phyloP scores from a whole-genome alignment of 805 yeast genomes.

The Spathaspora boniae region DNA sequence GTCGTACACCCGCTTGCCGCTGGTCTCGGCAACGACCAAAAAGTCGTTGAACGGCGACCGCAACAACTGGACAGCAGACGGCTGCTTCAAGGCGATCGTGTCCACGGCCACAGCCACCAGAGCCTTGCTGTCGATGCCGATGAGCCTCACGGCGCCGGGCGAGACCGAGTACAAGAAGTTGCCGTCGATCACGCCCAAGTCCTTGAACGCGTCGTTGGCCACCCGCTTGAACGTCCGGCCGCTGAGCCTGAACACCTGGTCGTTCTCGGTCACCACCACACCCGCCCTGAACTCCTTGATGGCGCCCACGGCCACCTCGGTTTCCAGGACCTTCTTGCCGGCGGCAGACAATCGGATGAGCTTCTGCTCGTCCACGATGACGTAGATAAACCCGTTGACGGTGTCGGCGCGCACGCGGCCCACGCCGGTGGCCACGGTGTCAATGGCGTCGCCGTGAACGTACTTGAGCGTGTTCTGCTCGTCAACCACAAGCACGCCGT shows the following conservation, averaged over 20 bases:
- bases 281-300: constrained; percentile 11
- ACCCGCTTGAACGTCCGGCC: constrained; percentile 5
- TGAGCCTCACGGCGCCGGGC: constrained; percentile 5
- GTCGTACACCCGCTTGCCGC: constrained; percentile 13
- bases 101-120: neutral
- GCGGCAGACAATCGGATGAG: constrained; percentile 4
- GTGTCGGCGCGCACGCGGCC: constrained; percentile 3
- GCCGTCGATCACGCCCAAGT: constrained; percentile 6
- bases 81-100: neutral
- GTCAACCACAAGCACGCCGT: constrained; percentile 3
- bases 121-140: constrained; percentile 3
- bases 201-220: constrained; percentile 8
- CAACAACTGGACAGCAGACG: constrained; percentile 4
- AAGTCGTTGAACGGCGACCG: constrained; percentile 9
- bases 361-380: constrained; percentile 6
- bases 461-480: neutral
- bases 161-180: constrained; percentile 5
- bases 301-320: constrained; percentile 12
- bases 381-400: constrained; percentile 2
- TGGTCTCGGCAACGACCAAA: constrained; percentile 6
- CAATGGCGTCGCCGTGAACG: constrained; percentile 1
- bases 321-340: neutral
- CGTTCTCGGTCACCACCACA: constrained; percentile 10
- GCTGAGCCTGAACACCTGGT: constrained; percentile 10
- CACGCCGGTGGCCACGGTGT: neutral